Conservation (phyloP, 208 protist species). For the Lotmaria passim region DNA sequence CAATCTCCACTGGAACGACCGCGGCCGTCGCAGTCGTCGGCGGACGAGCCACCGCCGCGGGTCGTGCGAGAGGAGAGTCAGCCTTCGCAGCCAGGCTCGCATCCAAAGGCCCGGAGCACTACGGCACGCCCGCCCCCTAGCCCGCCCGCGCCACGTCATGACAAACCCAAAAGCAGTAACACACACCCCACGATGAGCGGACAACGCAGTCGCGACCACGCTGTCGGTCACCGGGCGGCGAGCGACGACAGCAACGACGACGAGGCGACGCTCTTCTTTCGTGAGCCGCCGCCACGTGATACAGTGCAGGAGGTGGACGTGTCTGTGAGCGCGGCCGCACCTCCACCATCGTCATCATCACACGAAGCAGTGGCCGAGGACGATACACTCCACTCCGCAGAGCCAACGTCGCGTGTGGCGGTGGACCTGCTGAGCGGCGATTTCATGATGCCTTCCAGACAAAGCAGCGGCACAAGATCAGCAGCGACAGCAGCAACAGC, state of each 20-base stretch:
- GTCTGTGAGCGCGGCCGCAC: neutral
- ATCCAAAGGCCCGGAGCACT: conserved; percentile 40
- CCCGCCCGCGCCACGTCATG: conserved; percentile 14
- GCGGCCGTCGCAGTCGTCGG: conserved; percentile 6
- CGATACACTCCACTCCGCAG: neutral
- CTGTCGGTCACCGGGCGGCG: neutral
- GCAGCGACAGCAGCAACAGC: neutral
- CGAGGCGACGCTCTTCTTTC: conserved; percentile 30
- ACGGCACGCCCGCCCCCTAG: conserved; percentile 37
- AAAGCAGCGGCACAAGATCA: neutral
- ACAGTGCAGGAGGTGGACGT: conserved; percentile 26
- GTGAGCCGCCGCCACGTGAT: conserved; percentile 20
- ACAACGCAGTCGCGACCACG: neutral
- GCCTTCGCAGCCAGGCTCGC: conserved; percentile 12
- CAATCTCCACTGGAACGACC: conserved; percentile 9
- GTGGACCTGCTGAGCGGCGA: conserved; percentile 26
- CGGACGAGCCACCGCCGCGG: conserved; percentile 27
- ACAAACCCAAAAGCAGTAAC: too few species aligned
- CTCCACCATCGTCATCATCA: neutral
- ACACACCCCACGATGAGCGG: neutral
- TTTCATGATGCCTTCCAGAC: conserved; percentile 26
- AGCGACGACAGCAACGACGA: conserved; percentile 20
- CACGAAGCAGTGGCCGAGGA: neutral
- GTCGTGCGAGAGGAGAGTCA: conserved; percentile 16
- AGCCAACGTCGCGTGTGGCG: neutral